Conservation (phyloP, 1,139 yeast genomes). For the Yamadazyma oceani region DNA sequence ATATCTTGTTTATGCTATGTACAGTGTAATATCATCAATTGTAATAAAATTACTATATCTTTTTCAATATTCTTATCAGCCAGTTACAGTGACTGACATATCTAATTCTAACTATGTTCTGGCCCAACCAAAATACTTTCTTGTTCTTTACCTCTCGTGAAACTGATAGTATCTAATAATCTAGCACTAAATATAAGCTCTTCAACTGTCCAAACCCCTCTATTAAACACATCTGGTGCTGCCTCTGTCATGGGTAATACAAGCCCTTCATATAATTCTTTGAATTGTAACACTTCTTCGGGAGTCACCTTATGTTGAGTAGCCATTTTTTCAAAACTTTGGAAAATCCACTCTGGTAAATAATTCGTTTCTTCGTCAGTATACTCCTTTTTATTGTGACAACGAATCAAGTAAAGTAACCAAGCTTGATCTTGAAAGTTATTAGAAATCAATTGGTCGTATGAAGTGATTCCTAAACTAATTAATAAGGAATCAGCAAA, state of each 20-base stretch:
- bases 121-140: slow-evolving; percentile 57
- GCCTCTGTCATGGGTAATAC: slow-evolving; percentile 52
- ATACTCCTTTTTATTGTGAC: slow-evolving; percentile 47
- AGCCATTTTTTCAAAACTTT: slow-evolving; percentile 42
- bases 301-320: slow-evolving; percentile 31
- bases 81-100: too few relatives aligned
- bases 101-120: too few relatives aligned
- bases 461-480: slow-evolving; percentile 56
- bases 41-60: neutral
- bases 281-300: slow-evolving; percentile 55
- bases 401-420: slow-evolving; percentile 62
- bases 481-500: slow-evolving; percentile 58
- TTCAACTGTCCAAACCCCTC: slow-evolving; percentile 65
- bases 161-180: slow-evolving; percentile 57
- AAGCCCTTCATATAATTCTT: slow-evolving; percentile 53
- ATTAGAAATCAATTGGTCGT: slow-evolving; percentile 48
- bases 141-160: slow-evolving; percentile 57
- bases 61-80: neutral
- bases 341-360: slow-evolving; percentile 54
- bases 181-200: slow-evolving; percentile 60
- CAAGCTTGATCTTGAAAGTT: slow-evolving; percentile 60
- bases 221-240: slow-evolving; percentile 61
- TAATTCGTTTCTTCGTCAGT: slow-evolving; percentile 30
- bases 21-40: neutral
- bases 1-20: neutral